phyloP scores from a whole-genome alignment of 2,329 filamentous ascomycete genomes.

The Macroventuria anomochaeta region DNA sequence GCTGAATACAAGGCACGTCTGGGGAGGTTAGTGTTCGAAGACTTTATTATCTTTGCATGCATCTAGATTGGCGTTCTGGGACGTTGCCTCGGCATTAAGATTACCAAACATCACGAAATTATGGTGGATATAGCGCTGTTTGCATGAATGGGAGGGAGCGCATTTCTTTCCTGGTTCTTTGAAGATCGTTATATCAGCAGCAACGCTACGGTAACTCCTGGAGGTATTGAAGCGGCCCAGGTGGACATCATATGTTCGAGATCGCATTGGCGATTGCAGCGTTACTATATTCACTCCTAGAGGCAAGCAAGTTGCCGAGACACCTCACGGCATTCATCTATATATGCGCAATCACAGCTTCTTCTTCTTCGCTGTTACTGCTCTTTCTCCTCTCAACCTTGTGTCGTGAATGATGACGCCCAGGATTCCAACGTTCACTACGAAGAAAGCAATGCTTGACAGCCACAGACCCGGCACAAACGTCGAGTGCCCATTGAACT shows the following conservation, averaged over 20 bases:
- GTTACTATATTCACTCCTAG: neutral
- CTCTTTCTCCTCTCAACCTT: constrained; percentile 16
- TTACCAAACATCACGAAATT: constrained; percentile 8
- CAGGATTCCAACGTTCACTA: constrained; percentile 85
- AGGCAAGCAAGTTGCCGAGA: neutral
- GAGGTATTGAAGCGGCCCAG: too few relatives aligned
- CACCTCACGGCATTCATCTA: neutral
- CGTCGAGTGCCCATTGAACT: constrained; percentile 74
- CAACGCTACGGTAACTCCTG: neutral
- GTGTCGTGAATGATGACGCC: constrained; percentile 76
- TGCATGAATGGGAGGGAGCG: neutral
- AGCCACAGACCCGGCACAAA: constrained; percentile 86
- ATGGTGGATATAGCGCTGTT: neutral
- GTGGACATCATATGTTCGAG: neutral
- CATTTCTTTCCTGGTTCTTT: neutral
- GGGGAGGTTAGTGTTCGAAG: constrained; percentile 6
- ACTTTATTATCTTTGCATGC: neutral
- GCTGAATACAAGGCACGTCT: constrained; percentile 16
- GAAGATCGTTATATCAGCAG: neutral
- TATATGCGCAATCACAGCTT: neutral
- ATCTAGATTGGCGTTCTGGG: constrained; percentile 4
- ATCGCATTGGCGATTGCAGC: neutral
- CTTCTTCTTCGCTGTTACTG: constrained; percentile 12
- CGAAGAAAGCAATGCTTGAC: constrained; percentile 78
- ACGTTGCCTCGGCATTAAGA: neutral